These are phyloP conservation scores for Cryptosporidium parvum DNA, from an alignment of 169 alveolate genomes.

Conservation along the genomic window DNA sequence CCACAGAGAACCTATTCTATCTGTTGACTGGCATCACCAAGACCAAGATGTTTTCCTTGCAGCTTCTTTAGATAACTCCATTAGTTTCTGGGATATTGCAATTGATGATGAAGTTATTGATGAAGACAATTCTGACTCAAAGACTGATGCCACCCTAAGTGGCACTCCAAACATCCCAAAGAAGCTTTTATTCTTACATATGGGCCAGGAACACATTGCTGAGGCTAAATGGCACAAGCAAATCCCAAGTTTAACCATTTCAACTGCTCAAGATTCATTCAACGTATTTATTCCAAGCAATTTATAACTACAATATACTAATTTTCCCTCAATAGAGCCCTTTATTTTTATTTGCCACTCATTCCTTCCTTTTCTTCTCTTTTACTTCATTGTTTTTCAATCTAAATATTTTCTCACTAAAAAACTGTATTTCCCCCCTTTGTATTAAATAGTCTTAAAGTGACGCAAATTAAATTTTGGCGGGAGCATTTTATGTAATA, in stretches of 20 bases:
- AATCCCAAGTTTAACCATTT: conserved; percentile 61
- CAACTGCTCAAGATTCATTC: conserved; percentile 72
- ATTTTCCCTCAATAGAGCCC: not conserved
- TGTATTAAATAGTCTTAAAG: not conserved
- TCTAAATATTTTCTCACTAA: not conserved
- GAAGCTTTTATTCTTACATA: conserved; percentile 54
- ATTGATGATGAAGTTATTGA: conserved; percentile 41
- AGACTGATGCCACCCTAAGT: not conserved
- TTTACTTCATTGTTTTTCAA: not conserved
- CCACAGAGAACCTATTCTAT: conserved; percentile 64
- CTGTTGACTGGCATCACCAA: conserved; percentile 60
- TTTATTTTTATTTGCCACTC: not conserved
- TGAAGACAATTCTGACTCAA: not conserved
- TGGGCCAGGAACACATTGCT: conserved; percentile 75
- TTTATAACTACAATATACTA: conserved; percentile 15
- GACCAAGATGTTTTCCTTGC: conserved; percentile 69
- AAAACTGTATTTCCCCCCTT: not conserved
- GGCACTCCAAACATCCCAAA: conserved; percentile 18
- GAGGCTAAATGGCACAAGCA: conserved; percentile 75
- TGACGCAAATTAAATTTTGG: not conserved
- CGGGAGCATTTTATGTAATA: not conserved
- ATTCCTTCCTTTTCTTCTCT: not conserved
- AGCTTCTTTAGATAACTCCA: conserved; percentile 70
- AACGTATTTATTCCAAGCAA: conserved; percentile 65
- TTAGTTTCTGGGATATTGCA: conserved; percentile 72